These are phyloP conservation scores for Calonectria henricotiae DNA, from an alignment of 2,329 filamentous ascomycete genomes.

Conservation along the genomic window DNA sequence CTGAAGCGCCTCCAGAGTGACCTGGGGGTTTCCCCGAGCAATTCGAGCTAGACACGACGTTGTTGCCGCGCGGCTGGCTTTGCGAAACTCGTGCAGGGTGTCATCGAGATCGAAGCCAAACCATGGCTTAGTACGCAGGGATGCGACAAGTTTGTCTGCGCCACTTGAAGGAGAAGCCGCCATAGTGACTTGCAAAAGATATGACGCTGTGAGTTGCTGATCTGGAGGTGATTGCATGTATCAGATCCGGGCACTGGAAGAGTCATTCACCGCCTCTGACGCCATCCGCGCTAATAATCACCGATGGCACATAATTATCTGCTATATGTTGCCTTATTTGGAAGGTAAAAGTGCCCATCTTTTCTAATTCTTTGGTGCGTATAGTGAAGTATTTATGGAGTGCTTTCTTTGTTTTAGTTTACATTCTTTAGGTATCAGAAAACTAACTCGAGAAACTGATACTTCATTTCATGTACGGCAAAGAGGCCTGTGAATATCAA, in stretches of 20 bases:
- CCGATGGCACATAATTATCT: not conserved
- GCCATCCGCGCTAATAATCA: not conserved
- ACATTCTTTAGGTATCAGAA: not conserved
- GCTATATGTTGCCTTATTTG: not conserved
- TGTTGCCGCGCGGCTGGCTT: conserved; percentile 59
- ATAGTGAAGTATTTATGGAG: not conserved
- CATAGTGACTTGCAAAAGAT: not conserved
- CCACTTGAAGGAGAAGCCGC: not conserved
- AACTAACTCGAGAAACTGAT: not conserved
- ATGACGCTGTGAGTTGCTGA: not conserved
- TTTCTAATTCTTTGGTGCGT: not conserved
- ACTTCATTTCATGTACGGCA: too few species aligned
- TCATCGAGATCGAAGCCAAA: conserved; percentile 67
- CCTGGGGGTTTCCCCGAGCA: conserved; percentile 15
- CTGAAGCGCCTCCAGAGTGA: conserved; percentile 40
- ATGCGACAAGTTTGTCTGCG: not conserved
- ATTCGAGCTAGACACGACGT: conserved; percentile 55
- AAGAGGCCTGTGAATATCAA: not conserved
- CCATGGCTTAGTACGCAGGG: conserved; percentile 54
- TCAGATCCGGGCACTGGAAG: not conserved
- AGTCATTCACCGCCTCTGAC: not conserved
- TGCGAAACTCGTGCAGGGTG: conserved; percentile 65
- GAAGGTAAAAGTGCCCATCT: not conserved
- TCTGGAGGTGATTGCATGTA: not conserved
- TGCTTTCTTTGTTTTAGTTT: not conserved